Evolutionary conservation across 805 yeast species (phyloP), one percentile per base, ranked within the genome.

Genomic region (Candida quercuum): DNA sequence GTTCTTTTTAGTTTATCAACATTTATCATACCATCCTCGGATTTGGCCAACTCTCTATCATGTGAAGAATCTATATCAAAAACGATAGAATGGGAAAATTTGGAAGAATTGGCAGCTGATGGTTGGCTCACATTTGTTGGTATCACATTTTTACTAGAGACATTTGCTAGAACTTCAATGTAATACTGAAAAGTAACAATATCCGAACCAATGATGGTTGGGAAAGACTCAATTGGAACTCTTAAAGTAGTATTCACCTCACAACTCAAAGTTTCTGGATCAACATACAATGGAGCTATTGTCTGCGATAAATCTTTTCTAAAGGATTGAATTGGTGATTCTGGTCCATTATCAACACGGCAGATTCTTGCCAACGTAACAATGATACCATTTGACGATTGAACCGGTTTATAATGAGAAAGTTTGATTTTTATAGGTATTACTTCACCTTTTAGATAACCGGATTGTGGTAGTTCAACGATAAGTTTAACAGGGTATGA

Each of bases 211-310:
- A 75, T 69, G 12, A 86, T 84, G 0, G 95, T 85, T 1, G 96
- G 94, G 54, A 88, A 86, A 1, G 85, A 79, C 49, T 88, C 96
- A 1, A 83, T 75, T 0, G 97, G 96, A 0, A 88, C 79, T 43
- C 79, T 67, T 16, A 88, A 59, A 28, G 75, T 72, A 0, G 89
- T 76, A 23, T 74, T 74, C 9, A 81, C 67, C 24, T 74, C 79
- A 28, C 79, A 69, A 14, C 68, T 60, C 28, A 77, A 63, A 1
- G 82, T 71, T 12, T 53, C 63, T 1, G 89, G 86, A 54, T 86
- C 89, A n/a, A 86, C 76, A 45, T 77, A 81, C 11, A 88, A 61
- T 1, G 96, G 95, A 1, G 82, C 69, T 1, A 86, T 73, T 25
- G 75, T 71, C 59, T 88, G 97, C 26, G 81, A 74, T 6, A 88